A percentile compares a stretch with the other conserved stretches of the same genome.
Evolutionary conservation across 768 basidiomycete genomes (phyloP).

Genomic region (Rickenella mellea): DNA sequence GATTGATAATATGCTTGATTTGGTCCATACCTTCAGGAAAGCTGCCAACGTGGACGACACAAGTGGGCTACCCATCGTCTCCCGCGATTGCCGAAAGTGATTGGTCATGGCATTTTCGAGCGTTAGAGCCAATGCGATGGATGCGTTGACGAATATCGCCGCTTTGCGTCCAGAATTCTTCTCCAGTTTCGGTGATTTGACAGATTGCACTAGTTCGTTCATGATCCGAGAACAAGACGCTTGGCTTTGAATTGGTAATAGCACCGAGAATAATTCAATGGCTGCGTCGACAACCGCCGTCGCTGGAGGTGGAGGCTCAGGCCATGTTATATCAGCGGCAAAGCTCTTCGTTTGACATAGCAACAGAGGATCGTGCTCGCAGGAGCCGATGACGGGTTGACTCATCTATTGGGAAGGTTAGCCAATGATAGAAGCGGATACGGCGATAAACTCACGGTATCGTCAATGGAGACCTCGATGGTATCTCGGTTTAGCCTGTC

Average conservation of each 20-base stretch:
- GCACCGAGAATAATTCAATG: slow-evolving; percentile 73
- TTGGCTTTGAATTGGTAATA: slow-evolving; percentile 73
- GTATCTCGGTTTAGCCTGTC: slow-evolving; percentile 66
- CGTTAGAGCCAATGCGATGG: slow-evolving; percentile 63
- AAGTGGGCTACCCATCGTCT: slow-evolving; percentile 57
- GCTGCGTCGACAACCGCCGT: slow-evolving; percentile 84
- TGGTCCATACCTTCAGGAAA: slow-evolving; percentile 62
- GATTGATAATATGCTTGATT: not conserved
- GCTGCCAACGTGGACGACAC: slow-evolving; percentile 53
- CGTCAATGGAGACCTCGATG: slow-evolving; percentile 72
- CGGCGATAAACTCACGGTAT: slow-evolving; percentile 42
- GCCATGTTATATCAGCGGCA: slow-evolving; percentile 34
- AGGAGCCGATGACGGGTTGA: slow-evolving; percentile 72
- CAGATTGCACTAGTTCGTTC: slow-evolving; percentile 50
- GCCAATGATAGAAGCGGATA: not conserved
- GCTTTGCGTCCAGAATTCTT: slow-evolving; percentile 80
- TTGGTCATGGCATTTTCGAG: slow-evolving; percentile 47
- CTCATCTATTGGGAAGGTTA: slow-evolving; percentile 37
- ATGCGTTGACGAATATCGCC: slow-evolving; percentile 74
- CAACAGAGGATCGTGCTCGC: slow-evolving; percentile 78
- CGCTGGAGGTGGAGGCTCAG: slow-evolving; percentile 64
- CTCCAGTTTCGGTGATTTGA: slow-evolving; percentile 71
- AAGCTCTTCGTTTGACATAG: slow-evolving; percentile 42
- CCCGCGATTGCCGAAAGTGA: slow-evolving; percentile 49
- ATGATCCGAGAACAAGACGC: slow-evolving; percentile 44